These are phyloP conservation scores for maize (Zea mays) DNA, from an alignment of 176 grass and related monocot species.

Conservation along the genomic window Zm-B73-REFERENCE-NAM-5.0 NC_050096.1:7236001-7236500, in stretches of 20 bases:
- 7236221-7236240: background rate
- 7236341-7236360: background rate
- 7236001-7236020: too few species aligned
- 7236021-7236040: background rate
- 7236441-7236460: background rate
- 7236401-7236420: background rate
- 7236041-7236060: background rate
- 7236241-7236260: background rate
- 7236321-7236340: background rate
- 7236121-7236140: conserved; percentile 85
- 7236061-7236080: background rate
- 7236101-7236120: conserved; percentile 25
- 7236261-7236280: background rate
- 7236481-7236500: conserved; percentile 20
- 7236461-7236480: background rate
- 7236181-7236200: background rate
- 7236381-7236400: background rate
- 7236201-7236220: background rate
- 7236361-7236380: background rate
- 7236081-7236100: background rate
- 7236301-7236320: background rate
- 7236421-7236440: background rate
- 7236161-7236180: background rate
- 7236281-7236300: background rate
- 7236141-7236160: conserved; percentile 71